These are phyloP conservation scores for Malus asiatica DNA, from an alignment of 306 rosid genomes.

Conservation along the genomic window DNA sequence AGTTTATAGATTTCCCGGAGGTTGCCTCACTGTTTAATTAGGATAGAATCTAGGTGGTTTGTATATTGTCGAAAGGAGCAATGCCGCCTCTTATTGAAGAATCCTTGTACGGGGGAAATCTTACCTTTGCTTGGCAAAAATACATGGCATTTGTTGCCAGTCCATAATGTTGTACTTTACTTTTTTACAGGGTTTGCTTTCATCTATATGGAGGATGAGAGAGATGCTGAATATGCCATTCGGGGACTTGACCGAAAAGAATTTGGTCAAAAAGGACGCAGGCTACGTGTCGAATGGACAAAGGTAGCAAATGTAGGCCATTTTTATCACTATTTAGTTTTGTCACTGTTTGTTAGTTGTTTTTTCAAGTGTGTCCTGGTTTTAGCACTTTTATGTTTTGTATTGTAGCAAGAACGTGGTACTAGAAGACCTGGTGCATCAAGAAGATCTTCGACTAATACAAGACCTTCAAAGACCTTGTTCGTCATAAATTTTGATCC, in stretches of 20 bases:
- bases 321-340: not conserved
- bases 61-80: constrained; percentile 38
- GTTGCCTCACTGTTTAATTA: constrained; percentile 47
- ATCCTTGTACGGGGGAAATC: constrained; percentile 26
- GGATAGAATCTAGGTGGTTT: constrained; percentile 42
- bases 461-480: constrained; percentile 83
- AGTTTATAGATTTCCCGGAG: constrained; percentile 60
- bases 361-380: not conserved
- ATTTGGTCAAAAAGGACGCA: constrained; percentile 89
- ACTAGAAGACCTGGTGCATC: constrained; percentile 74
- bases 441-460: constrained; percentile 61
- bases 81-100: constrained; percentile 25
- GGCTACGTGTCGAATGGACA: constrained; percentile 99
- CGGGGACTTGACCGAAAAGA: constrained; percentile 77
- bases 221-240: constrained; percentile 95
- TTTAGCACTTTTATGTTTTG: not conserved
- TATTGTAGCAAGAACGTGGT: constrained; percentile 78
- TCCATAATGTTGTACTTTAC: constrained; percentile 11
- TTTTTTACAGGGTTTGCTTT: constrained; percentile 78
- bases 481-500: constrained; percentile 96
- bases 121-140: constrained; percentile 8
- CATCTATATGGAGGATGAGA: constrained; percentile 93
- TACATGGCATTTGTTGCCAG: not conserved
- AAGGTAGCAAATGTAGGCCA: constrained; percentile 41
- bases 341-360: not conserved